These are phyloP conservation scores for Tulasnella sp. DNA, from an alignment of 768 basidiomycete species.

Conservation along the genomic window DNA sequence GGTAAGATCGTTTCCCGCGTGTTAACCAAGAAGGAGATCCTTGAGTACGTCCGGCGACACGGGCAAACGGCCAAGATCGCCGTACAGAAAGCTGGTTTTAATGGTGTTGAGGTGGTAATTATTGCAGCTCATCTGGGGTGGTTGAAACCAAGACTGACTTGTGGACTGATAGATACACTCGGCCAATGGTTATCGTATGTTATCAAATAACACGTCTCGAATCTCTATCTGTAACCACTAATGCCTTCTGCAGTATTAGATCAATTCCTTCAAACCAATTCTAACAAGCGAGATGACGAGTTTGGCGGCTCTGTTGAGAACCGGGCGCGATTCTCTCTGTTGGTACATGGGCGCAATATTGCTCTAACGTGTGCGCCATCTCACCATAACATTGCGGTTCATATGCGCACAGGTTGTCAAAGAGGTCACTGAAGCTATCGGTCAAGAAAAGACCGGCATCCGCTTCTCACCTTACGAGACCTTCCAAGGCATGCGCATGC, in stretches of 20 bases:
- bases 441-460: slow-evolving; percentile 26
- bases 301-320: slow-evolving; percentile 33
- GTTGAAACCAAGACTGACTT: no score
- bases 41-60: slow-evolving; percentile 21
- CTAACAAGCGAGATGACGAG: slow-evolving; percentile 28
- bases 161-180: not conserved
- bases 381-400: no score
- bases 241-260: slow-evolving; percentile 20
- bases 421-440: slow-evolving; percentile 26
- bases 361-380: no score
- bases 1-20: slow-evolving; percentile 1
- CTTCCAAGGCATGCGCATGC: not conserved
- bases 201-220: not conserved
- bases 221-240: not conserved
- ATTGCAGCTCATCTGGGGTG: no score
- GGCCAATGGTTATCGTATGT: slow-evolving; percentile 3
- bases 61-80: slow-evolving; percentile 24
- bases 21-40: slow-evolving; percentile 23
- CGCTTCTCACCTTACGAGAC: slow-evolving; percentile 24
- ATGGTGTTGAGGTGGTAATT: slow-evolving; percentile 30
- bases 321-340: slow-evolving; percentile 27
- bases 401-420: slow-evolving; percentile 20
- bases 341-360: not conserved
- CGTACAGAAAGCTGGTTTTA: slow-evolving; percentile 27
- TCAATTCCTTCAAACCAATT: slow-evolving; percentile 24